A percentile compares a stretch with the other conserved stretches of the same genome.
Evolutionary conservation across 2,329 filamentous ascomycete genomes (phyloP).

Genomic region (Aspergillus brasiliensis): DNA sequence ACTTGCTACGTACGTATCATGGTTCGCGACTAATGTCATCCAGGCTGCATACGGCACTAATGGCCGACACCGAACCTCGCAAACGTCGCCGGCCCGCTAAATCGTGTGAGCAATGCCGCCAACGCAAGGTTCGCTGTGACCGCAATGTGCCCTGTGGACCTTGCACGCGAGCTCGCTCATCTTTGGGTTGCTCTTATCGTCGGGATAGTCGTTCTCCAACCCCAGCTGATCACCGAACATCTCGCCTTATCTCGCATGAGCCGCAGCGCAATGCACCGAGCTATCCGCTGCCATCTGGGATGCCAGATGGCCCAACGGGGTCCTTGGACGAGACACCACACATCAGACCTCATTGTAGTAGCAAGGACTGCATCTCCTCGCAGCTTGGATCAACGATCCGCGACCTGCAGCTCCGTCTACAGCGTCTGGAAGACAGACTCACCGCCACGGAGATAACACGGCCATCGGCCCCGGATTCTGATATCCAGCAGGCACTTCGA

Average conservation of each 20-base stretch:
- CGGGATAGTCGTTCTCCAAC: not conserved
- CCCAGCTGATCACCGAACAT: constrained; percentile 5
- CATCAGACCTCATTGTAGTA: not conserved
- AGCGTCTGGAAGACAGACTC: constrained; percentile 7
- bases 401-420: constrained; percentile 9
- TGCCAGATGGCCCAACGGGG: not conserved
- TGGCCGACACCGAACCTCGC: constrained; percentile 16
- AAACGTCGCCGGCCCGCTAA: constrained; percentile 32
- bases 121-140: constrained; percentile 34
- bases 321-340: not conserved
- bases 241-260: constrained; percentile 6
- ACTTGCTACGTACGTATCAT: too few species aligned
- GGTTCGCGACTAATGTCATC: not conserved
- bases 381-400: not conserved
- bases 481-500: constrained; percentile 5
- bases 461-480: not conserved
- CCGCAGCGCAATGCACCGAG: not conserved
- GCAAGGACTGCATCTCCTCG: not conserved
- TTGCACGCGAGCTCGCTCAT: constrained; percentile 25
- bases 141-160: constrained; percentile 29
- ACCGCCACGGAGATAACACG: not conserved
- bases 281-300: not conserved
- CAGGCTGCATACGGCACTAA: not conserved
- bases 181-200: constrained; percentile 28
- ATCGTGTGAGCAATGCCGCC: constrained; percentile 33